Conservation (phyloP, 2,329 filamentous ascomycete genomes). For the Aspergillus melleus region DNA sequence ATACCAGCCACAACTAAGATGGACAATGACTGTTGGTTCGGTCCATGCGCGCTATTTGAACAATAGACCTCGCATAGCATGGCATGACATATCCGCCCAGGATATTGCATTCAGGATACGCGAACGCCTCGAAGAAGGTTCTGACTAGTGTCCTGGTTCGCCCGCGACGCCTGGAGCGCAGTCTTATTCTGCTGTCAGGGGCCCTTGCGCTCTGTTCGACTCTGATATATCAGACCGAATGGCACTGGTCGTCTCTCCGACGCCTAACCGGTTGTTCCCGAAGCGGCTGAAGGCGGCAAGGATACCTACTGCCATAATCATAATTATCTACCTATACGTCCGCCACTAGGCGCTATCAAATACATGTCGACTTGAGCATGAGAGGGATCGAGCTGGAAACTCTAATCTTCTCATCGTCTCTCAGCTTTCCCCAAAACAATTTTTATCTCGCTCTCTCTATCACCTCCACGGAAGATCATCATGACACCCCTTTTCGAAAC, state of each 20-base stretch:
- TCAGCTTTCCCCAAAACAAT: too few species aligned
- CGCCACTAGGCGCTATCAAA: too few species aligned
- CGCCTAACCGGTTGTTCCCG: slow-evolving; percentile 4
- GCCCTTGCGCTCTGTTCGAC: neutral
- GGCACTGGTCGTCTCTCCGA: neutral
- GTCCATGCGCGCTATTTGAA: neutral
- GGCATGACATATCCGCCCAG: neutral
- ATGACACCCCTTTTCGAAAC: neutral
- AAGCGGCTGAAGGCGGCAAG: neutral
- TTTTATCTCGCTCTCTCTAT: neutral
- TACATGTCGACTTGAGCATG: too few species aligned
- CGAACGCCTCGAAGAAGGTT: neutral
- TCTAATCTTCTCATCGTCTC: neutral
- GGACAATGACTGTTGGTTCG: neutral
- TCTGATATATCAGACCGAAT: neutral
- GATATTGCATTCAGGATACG: neutral
- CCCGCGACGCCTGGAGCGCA: neutral
- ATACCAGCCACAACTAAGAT: slow-evolving; percentile 4
- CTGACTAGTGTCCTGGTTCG: neutral
- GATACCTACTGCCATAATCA: neutral
- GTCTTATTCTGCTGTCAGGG: neutral
- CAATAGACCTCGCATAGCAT: neutral
- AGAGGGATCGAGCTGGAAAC: neutral
- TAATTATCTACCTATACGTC: too few species aligned
- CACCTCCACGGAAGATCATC: too few species aligned